Percentiles rank a stretch among this genome's conserved stretches.
These are phyloP conservation scores for Aspergillus sp. DNA, from an alignment of 2,329 filamentous ascomycete genomes.

Conservation along the genomic window DNA sequence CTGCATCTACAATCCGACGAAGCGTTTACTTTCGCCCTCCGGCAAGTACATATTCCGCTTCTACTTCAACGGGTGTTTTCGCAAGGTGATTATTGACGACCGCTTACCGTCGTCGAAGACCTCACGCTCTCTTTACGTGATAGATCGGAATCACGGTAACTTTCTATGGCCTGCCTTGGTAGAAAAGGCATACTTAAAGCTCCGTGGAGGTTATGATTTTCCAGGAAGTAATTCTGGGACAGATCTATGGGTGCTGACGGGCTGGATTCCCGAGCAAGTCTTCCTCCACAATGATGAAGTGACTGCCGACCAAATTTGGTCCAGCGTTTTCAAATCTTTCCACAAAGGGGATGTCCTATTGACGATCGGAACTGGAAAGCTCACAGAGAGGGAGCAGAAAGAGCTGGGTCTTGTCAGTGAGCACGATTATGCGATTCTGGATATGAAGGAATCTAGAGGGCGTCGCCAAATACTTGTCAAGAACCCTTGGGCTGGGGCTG, in stretches of 20 bases:
- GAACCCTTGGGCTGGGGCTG: slow-evolving; percentile 86
- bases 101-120: slow-evolving; percentile 74
- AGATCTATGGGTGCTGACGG: slow-evolving; percentile 86
- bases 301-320: slow-evolving; percentile 75
- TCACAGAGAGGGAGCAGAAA: slow-evolving; percentile 74
- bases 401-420: slow-evolving; percentile 80
- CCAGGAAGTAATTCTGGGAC: slow-evolving; percentile 96
- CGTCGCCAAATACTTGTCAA: slow-evolving; percentile 77
- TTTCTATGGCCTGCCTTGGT: slow-evolving; percentile 88
- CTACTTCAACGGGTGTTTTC: slow-evolving; percentile 92
- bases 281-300: slow-evolving; percentile 86
- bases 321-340: slow-evolving; percentile 71
- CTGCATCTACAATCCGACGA: slow-evolving; percentile 59
- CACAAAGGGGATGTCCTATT: slow-evolving; percentile 77
- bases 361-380: slow-evolving; percentile 83
- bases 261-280: slow-evolving; percentile 95
- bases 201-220: slow-evolving; percentile 94
- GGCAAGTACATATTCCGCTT: slow-evolving; percentile 92
- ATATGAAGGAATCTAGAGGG: slow-evolving; percentile 65
- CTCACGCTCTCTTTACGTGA: slow-evolving; percentile 76
- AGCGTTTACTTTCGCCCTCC: slow-evolving; percentile 67
- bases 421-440: slow-evolving; percentile 90
- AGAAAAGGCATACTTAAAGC: slow-evolving; percentile 95
- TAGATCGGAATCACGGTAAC: slow-evolving; percentile 78
- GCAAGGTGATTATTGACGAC: slow-evolving; percentile 86